Conservation (phyloP, 2,329 filamentous ascomycete species). For the Elsinoe necatrix region DNA sequence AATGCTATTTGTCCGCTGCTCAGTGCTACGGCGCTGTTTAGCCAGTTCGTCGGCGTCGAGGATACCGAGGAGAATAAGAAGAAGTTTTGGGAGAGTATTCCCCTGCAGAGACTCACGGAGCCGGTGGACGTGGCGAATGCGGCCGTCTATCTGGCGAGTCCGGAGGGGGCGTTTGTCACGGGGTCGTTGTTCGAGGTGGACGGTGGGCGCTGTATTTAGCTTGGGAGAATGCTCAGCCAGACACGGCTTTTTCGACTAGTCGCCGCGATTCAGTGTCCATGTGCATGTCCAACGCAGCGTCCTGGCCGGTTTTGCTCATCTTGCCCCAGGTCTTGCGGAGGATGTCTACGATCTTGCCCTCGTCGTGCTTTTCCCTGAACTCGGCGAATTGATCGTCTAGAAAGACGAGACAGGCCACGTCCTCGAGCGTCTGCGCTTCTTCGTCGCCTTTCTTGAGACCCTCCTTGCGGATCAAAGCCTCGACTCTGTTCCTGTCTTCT, state of each 20-base stretch:
- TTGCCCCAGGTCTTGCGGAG: constrained; percentile 68
- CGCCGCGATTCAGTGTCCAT: constrained; percentile 54
- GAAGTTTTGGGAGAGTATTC: constrained; percentile 47
- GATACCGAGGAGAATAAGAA: constrained; percentile 54
- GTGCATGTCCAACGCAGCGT: constrained; percentile 57
- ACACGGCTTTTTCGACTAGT: constrained; percentile 57
- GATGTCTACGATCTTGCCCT: constrained; percentile 67
- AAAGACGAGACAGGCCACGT: constrained; percentile 81
- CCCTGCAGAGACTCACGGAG: constrained; percentile 48
- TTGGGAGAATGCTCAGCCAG: constrained; percentile 21
- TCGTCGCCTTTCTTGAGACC: constrained; percentile 52
- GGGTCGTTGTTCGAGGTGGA: constrained; percentile 62
- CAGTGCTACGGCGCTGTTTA: constrained; percentile 56
- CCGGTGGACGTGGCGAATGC: constrained; percentile 62
- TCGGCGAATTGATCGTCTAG: constrained; percentile 77
- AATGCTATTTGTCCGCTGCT: constrained; percentile 62
- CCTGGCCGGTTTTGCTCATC: constrained; percentile 56
- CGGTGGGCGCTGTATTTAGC: constrained; percentile 41
- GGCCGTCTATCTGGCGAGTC: constrained; percentile 60
- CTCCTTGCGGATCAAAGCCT: constrained; percentile 70
- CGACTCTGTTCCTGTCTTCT: constrained; percentile 54
- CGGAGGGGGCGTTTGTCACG: constrained; percentile 64
- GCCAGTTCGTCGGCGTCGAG: constrained; percentile 51
- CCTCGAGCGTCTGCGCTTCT: constrained; percentile 70
- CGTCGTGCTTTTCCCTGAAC: constrained; percentile 65